Conservation (phyloP, 768 basidiomycete species). For the Thelephora aurantiotincta region DNA sequence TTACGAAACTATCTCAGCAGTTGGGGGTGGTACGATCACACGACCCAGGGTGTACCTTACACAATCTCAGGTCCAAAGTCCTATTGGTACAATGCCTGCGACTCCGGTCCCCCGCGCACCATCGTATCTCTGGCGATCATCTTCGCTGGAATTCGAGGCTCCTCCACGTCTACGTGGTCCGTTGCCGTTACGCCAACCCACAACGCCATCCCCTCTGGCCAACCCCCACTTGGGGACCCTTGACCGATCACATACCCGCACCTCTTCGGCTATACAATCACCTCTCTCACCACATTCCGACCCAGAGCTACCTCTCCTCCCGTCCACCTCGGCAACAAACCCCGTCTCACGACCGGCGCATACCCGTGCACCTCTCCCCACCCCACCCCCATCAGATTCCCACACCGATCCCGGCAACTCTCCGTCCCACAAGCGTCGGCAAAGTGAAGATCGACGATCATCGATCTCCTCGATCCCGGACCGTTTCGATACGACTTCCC, state of each 20-base stretch:
- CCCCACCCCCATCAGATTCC: constrained; percentile 27
- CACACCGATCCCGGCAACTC: constrained; percentile 8
- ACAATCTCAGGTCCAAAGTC: constrained; percentile 57
- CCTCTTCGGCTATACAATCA: constrained; percentile 4
- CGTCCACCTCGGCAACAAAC: constrained; percentile 25
- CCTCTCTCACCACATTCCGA: no score
- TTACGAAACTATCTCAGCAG: constrained; percentile 83
- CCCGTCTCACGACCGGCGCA: constrained; percentile 35
- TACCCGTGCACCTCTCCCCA: constrained; percentile 31
- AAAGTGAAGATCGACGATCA: constrained; percentile 15
- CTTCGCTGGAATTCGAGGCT: neutral
- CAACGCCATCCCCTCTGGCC: constrained; percentile 6
- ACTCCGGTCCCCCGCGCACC: constrained; percentile 5
- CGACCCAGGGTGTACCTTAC: constrained; percentile 79
- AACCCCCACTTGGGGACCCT: constrained; percentile 4
- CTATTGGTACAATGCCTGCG: constrained; percentile 18
- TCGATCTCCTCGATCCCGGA: constrained; percentile 21
- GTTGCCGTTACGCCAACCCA: constrained; percentile 1
- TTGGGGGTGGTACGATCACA: constrained; percentile 80
- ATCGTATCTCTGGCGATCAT: constrained; percentile 19
- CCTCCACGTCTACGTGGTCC: neutral
- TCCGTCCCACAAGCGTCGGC: constrained; percentile 7
- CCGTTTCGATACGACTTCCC: constrained; percentile 20
- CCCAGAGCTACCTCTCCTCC: constrained; percentile 5
- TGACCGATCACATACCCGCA: constrained; percentile 3